Conservation (phyloP, 2,329 filamentous ascomycete genomes). For the Elsinoe perseae region DNA sequence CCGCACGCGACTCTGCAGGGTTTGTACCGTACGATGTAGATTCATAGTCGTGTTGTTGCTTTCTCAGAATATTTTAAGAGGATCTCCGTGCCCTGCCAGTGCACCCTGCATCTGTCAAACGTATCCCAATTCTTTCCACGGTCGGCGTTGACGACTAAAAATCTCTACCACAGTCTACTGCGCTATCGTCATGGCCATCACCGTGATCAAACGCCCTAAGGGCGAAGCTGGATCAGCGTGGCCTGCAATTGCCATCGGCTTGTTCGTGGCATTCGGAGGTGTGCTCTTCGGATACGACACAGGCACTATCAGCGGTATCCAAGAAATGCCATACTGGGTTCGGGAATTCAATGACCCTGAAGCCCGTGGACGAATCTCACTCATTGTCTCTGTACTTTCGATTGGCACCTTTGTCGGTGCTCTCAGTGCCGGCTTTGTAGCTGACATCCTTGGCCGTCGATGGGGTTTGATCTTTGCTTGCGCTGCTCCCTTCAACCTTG, state of each 20-base stretch:
- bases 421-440: constrained; percentile 53
- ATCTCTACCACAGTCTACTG: background rate
- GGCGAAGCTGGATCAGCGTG: constrained; percentile 36
- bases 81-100: background rate
- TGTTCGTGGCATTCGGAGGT: constrained; percentile 34
- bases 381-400: constrained; percentile 23
- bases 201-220: constrained; percentile 34
- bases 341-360: constrained; percentile 16
- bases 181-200: constrained; percentile 30
- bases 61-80: background rate
- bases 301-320: constrained; percentile 19
- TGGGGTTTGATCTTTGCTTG: constrained; percentile 54
- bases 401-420: constrained; percentile 23
- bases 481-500: constrained; percentile 18
- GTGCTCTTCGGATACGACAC: constrained; percentile 21
- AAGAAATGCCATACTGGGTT: constrained; percentile 18
- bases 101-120: too few relatives aligned
- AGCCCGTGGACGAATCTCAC: constrained; percentile 16
- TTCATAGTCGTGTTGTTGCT: background rate
- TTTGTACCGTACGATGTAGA: background rate
- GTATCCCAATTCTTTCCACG: too few relatives aligned
- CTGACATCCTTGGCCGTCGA: constrained; percentile 63
- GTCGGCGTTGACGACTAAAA: too few relatives aligned
- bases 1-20: background rate
- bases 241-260: constrained; percentile 35